Evolutionary conservation across 2,329 filamentous ascomycete genomes (phyloP), one percentile per base, ranked within the genome.

Genomic region (Verticillium albo-atrum): DNA sequence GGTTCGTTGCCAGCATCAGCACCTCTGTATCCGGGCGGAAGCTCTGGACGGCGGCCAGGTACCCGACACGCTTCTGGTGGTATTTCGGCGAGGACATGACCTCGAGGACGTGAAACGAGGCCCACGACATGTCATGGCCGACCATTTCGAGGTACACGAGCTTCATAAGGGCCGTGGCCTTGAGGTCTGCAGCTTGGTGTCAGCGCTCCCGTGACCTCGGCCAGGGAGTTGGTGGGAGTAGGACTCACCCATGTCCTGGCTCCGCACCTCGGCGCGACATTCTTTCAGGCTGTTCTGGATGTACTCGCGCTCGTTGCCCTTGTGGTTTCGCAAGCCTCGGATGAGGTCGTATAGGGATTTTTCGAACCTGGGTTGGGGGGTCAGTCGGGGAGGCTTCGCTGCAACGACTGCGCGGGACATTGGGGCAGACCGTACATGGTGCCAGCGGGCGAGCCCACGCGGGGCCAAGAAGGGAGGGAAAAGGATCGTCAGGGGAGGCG

Each of bases 321-420:
- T 97, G 79, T 98, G 93, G 73, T 94, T 95, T 66, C 95, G 89
- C 71, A 99, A 81, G 69, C 95, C 95, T 76, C 93, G 87, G 70
- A 99, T 99, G 81, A 99, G 93, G 86, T 98, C 94, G 77, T 97
- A 97, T 23, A 99, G 86, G 50, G 95, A 97, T 78, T 99, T 99
- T 77, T 99, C 95, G 79, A 99, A 99, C 95, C 93, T 98, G 64
- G 54, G 62, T 74, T 17, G 25, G 2, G 25, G 2, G 3, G 27
- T 53, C 51, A 53, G 26, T 53, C 20, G 42, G 20, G 20, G 6
- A 37, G 15, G 35, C 2, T 47, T 23, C 17, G 42, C 20, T 9
- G n/a, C 6, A 32, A n/a, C n/a, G n/a, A 10, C 35, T 47, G 42
- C 42, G 42, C 42, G 20, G 20, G 42, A 23, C 20, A 25, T 47